Percentiles rank a stretch among this genome's conserved stretches.
Conservation (phyloP, 495 filamentous ascomycete species). For the Ramalina intermedia region DNA sequence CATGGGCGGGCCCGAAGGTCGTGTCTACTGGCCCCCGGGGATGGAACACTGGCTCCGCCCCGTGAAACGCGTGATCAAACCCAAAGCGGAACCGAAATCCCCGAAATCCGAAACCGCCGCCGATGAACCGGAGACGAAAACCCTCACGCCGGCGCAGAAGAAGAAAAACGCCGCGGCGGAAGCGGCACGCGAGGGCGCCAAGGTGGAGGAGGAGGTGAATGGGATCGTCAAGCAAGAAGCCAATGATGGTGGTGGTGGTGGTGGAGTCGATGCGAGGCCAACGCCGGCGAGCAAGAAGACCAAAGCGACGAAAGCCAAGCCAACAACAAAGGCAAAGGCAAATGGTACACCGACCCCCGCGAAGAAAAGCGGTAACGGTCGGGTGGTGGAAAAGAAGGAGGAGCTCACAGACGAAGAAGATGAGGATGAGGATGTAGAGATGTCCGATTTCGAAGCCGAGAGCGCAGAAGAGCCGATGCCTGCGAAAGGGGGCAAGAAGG, state of each 20-base stretch:
- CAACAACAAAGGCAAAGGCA: constrained; percentile 15
- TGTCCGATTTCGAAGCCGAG: constrained; percentile 11
- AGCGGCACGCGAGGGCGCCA: constrained; percentile 14
- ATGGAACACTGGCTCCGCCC: constrained; percentile 87
- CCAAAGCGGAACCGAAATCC: constrained; percentile 29
- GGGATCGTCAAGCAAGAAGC: constrained; percentile 5
- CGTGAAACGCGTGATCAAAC: constrained; percentile 52
- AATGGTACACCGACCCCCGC: constrained; percentile 8
- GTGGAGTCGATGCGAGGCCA: background rate
- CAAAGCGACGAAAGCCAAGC: constrained; percentile 6
- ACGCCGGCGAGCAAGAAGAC: constrained; percentile 14
- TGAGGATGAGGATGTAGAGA: constrained; percentile 12
- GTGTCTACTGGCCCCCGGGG: constrained; percentile 84
- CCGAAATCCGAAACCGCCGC: constrained; percentile 5
- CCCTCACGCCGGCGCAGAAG: constrained; percentile 20
- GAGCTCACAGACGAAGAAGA: constrained; percentile 1
- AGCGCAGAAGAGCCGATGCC: constrained; percentile 9
- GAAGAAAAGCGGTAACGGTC: constrained; percentile 16
- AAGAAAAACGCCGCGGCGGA: constrained; percentile 15
- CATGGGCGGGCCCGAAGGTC: constrained; percentile 76
- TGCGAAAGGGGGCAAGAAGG: constrained; percentile 6
- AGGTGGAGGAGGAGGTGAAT: constrained; percentile 16
- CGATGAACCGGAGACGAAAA: constrained; percentile 5
- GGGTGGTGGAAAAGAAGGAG: constrained; percentile 13
- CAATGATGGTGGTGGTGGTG: too few species aligned